A percentile compares a stretch with the other conserved stretches of the same genome.
These are phyloP conservation scores for Lanmaoa rubissima DNA, from an alignment of 768 basidiomycete genomes.

Conservation along the genomic window DNA sequence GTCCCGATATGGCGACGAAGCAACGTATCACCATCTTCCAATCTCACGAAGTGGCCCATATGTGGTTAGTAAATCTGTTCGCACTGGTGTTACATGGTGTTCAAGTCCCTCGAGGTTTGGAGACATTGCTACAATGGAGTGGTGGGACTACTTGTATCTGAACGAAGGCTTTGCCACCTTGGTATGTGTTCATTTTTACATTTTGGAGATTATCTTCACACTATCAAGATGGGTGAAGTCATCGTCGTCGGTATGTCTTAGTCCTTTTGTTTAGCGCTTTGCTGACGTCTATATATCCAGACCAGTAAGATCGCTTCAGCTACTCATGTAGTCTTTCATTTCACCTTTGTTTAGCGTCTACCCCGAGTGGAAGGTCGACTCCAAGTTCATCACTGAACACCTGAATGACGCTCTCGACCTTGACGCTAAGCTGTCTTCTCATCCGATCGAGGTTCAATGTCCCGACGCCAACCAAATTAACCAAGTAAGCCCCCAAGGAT, in stretches of 20 bases:
- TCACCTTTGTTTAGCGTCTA: slow-evolving; percentile 48
- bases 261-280: background rate
- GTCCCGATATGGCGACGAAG: slow-evolving; percentile 67
- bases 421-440: slow-evolving; percentile 84
- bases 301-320: slow-evolving; percentile 45
- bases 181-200: slow-evolving; percentile 40
- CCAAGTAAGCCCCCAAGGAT: slow-evolving; percentile 42
- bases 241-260: slow-evolving; percentile 63
- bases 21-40: slow-evolving; percentile 77
- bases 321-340: background rate
- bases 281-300: slow-evolving; percentile 32
- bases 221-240: slow-evolving; percentile 77
- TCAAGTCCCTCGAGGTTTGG: slow-evolving; percentile 61
- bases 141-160: slow-evolving; percentile 85
- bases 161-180: slow-evolving; percentile 90
- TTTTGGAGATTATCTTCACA: background rate
- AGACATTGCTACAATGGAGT: slow-evolving; percentile 90
- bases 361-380: slow-evolving; percentile 85
- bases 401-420: slow-evolving; percentile 74
- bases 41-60: slow-evolving; percentile 85
- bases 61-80: slow-evolving; percentile 51
- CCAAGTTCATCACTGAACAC: slow-evolving; percentile 77
- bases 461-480: slow-evolving; percentile 84
- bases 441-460: slow-evolving; percentile 91
- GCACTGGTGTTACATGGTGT: background rate